Evolutionary conservation across 2,329 filamentous ascomycete species (phyloP).

Genomic region (Colletotrichum shisoi): DNA sequence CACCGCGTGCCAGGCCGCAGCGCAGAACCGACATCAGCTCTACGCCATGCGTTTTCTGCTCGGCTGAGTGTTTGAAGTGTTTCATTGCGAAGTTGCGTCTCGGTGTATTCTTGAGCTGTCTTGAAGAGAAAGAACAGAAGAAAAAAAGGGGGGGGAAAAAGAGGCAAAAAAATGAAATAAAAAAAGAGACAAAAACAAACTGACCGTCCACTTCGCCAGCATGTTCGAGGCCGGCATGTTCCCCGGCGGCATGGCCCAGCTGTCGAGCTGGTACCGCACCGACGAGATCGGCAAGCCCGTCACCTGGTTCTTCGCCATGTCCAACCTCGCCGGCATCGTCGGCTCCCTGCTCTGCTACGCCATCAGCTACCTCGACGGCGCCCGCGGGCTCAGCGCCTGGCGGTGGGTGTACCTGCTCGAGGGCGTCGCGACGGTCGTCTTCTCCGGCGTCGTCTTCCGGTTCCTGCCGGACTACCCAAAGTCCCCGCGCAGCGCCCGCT

Average conservation of each 20-base stretch:
- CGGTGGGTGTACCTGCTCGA: conserved; percentile 55
- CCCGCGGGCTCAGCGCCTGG: conserved; percentile 43
- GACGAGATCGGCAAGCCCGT: conserved; percentile 55
- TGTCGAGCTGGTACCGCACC: conserved; percentile 57
- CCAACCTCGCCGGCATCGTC: conserved; percentile 48
- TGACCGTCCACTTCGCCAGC: background rate
- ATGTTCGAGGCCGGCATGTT: conserved; percentile 55
- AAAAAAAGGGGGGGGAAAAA: too few relatives aligned
- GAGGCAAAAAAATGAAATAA: too few relatives aligned
- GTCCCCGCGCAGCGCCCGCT: conserved; percentile 48
- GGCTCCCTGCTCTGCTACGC: conserved; percentile 47
- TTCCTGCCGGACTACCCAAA: conserved; percentile 57
- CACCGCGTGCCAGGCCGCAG: conserved; percentile 51
- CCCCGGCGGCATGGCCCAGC: conserved; percentile 52
- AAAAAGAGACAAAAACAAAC: background rate
- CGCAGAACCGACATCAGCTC: conserved; percentile 50
- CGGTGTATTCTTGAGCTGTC: accelerated
- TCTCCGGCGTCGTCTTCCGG: conserved; percentile 38
- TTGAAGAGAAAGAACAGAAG: too few relatives aligned
- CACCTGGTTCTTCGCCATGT: conserved; percentile 53
- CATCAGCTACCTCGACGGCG: conserved; percentile 44
- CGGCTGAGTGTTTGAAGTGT: conserved; percentile 40
- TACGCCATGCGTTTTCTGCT: conserved; percentile 53
- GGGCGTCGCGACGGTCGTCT: conserved; percentile 51
- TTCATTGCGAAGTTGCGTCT: too few relatives aligned